Base-by-base conservation (phyloP, 2,329 filamentous ascomycete species). In the Coniochaeta prunicola region DNA sequence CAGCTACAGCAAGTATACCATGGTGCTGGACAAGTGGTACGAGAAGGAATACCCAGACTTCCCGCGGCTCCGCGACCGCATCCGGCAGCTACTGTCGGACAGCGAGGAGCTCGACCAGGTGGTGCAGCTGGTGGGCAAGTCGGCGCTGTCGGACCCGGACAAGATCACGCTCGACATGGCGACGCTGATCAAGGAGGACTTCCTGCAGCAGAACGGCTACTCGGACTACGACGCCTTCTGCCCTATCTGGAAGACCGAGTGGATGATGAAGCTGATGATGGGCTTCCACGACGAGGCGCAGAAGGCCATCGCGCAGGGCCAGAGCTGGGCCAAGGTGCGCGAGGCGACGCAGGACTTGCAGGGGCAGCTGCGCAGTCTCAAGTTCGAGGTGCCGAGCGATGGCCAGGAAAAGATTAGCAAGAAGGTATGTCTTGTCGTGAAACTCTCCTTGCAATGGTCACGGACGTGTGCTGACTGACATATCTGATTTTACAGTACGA, bases 191-290 rank as follows among this genome's bases (percentile, higher is more conserved):
- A 99, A 99, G 85, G 94, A 99, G 71, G 94, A 99, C 74, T 99
- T 99, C 80, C 74, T 99, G 72, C 94, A 99, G 77, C 94, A 99
- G 76, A 99, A 99, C 78, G 94, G 94, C 63, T 99, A 99, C 85
- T 94, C 90, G 66, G 91, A 97, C 76, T 97, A 99, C 73, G 94
- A 99, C 72, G 92, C 97, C 78, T 99, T 96, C 86, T 99, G 94
- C 72, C 94, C 94, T 56, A 84, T 99, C 70, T 99, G 94, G 94
- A 99, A 99, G 88, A 99, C 94, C 0, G 90, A 96, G 74, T 99
- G 94, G 88, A 97, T 99, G 94, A 99, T 99, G 94, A 97, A 96
- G 84, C 89, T 91, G 64, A 97, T 99, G 87, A 90, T 99, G 81
- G 90, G 88, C 60, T 99, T 93, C 84, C 91, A 97, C 73, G 96